These are phyloP conservation scores for Neurospora terricola DNA, from an alignment of 495 filamentous ascomycete species.

Conservation along the genomic window DNA sequence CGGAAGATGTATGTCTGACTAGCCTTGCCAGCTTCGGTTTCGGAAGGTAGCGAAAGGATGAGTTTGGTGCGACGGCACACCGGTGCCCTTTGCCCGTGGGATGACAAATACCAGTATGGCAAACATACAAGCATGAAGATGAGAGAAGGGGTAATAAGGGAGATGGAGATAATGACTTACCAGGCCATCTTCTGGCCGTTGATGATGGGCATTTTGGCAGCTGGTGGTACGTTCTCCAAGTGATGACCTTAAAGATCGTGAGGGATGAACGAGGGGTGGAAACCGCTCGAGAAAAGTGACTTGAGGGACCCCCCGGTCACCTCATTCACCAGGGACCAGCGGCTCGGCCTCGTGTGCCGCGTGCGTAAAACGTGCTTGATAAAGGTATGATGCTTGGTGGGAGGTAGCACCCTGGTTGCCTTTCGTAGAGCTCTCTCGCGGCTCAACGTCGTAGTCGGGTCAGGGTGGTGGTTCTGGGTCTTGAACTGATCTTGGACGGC, in stretches of 20 bases:
- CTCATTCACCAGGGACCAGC: not conserved
- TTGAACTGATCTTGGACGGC: not conserved
- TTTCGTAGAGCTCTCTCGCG: not conserved
- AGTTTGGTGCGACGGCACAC: not conserved
- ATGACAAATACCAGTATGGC: conserved; percentile 5
- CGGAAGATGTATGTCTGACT: not conserved
- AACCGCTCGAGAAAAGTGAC: not conserved
- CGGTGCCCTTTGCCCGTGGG: not conserved
- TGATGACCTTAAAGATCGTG: not conserved
- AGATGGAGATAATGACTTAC: conserved; percentile 26
- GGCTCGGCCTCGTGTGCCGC: not conserved
- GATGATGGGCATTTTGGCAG: conserved; percentile 42
- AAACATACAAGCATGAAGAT: not conserved
- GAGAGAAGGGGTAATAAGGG: conserved; percentile 4
- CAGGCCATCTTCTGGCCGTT: conserved; percentile 51
- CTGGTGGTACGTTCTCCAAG: not conserved
- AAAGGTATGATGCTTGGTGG: not conserved
- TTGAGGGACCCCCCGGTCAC: not conserved
- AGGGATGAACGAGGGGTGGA: not conserved
- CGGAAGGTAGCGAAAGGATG: not conserved
- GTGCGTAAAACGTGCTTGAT: not conserved
- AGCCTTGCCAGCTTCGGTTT: not conserved
- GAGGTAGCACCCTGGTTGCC: not conserved
- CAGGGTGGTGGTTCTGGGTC: not conserved
- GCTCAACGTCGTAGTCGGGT: not conserved